Base-by-base conservation (phyloP, 495 filamentous ascomycete genomes). In the Aspergillus carlsbadensis region DNA sequence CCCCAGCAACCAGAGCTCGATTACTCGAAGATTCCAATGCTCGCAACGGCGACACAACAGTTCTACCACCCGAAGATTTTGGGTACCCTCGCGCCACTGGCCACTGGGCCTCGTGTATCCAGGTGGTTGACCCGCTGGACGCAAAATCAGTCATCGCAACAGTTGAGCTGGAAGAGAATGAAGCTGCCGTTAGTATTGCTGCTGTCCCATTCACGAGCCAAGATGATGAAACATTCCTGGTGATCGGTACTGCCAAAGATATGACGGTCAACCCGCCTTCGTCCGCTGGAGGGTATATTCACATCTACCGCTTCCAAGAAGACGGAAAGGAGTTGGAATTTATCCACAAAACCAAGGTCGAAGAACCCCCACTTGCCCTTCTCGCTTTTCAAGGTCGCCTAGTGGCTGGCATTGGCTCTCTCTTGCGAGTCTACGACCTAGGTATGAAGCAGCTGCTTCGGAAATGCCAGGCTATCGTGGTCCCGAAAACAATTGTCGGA, bases 71-170 rank as follows among this genome's bases (percentile, higher is more conserved):
- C 0, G 85, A 88, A 58, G 89, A 96, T 2, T 96, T 98, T 68
- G 95, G 95, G 0, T 90, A 96, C 65, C 89, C 94, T 39, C 83
- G 86, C 29, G 91, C 81, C 10, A 80, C 78, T 61, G 87, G 90
- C 13, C 87, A 95, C 59, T 99, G 95, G 95, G 91, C 95, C 22
- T 96, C 91, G 17, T 96, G 92, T 66, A 90, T 99, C 57, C 88
- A 89, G 62, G 79, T 97, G 13, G 78, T 98, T 17, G 95, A 98
- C 62, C 93, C 95, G 0, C 52, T 93, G 14, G 78, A 76, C 39
- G 81, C 89, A 34, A 90, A 93, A 61, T 73, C 76, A 1, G 85
- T 91, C 5, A 72, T 96, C 8, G 82, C 85, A 52, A 86, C 81
- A 8, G 81, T 97, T 34, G 88, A 98, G 42, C 72, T 99, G 0